Conservation (phyloP, 106 monocot species). For the Dactylorhiza incarnata region DNA sequence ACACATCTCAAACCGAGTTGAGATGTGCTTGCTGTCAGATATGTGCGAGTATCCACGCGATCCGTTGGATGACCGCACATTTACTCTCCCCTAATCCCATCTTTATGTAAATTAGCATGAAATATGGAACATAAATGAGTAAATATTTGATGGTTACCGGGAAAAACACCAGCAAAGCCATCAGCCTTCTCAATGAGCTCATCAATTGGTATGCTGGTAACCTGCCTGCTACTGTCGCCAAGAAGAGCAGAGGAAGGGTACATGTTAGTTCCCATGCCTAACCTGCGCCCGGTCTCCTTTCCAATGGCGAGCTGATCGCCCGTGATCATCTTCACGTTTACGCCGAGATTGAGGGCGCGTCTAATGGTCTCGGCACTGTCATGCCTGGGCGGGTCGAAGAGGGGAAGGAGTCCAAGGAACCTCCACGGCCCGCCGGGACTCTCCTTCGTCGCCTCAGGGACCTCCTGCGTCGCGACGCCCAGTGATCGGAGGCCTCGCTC, state of each 20-base stretch:
- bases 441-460: conserved; percentile 45
- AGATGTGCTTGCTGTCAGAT: too few relatives aligned
- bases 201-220: conserved; percentile 11
- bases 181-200: conserved; percentile 20
- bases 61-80: too few relatives aligned
- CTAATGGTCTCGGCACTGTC: conserved; percentile 66
- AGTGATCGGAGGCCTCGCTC: conserved; percentile 54
- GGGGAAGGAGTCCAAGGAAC: conserved; percentile 55
- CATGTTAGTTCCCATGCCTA: conserved; percentile 74
- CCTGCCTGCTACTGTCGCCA: conserved; percentile 28
- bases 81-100: too few relatives aligned
- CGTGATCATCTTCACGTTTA: conserved; percentile 70
- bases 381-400: conserved; percentile 64
- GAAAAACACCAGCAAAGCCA: conserved; percentile 20
- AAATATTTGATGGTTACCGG: background rate
- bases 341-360: conserved; percentile 55
- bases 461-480: conserved; percentile 40
- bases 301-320: conserved; percentile 71
- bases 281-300: conserved; percentile 62
- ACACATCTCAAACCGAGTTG: too few relatives aligned
- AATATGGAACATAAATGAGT: too few relatives aligned
- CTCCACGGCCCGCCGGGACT: conserved; percentile 47
- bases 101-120: too few relatives aligned
- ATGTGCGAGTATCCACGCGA: too few relatives aligned
- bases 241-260: conserved; percentile 57